A percentile compares a stretch with the other conserved stretches of the same genome.
These are phyloP conservation scores for Candida hungchunana DNA, from an alignment of 805 yeast genomes.

Conservation along the genomic window DNA sequence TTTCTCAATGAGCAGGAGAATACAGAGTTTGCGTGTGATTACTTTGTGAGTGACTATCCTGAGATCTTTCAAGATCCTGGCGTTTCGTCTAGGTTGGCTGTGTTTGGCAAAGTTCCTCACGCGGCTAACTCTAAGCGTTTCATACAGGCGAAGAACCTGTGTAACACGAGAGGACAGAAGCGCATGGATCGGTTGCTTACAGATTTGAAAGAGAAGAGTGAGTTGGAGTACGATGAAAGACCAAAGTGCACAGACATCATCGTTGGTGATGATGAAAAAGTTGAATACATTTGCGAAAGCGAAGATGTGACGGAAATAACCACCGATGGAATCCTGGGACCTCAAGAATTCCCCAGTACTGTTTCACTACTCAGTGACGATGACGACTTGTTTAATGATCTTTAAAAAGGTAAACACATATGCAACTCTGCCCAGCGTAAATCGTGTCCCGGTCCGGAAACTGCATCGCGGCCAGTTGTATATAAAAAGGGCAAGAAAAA, in stretches of 20 bases:
- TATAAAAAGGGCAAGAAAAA: neutral
- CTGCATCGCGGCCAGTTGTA: neutral
- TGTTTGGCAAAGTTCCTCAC: constrained; percentile 13
- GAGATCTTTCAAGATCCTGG: constrained; percentile 12
- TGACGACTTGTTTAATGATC: constrained; percentile 16
- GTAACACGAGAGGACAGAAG: constrained; percentile 7
- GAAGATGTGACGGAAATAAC: neutral
- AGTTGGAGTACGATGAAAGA: constrained; percentile 1
- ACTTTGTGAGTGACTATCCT: neutral
- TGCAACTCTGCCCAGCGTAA: neutral
- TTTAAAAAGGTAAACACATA: no score
- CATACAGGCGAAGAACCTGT: constrained; percentile 3
- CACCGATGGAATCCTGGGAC: constrained; percentile 1
- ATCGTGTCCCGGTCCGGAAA: neutral
- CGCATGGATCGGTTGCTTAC: constrained; percentile 10
- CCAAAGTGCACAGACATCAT: constrained; percentile 7
- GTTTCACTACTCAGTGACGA: constrained; percentile 12
- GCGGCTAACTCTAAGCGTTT: constrained; percentile 2
- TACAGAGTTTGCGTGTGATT: constrained; percentile 9
- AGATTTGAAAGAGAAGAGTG: constrained; percentile 5
- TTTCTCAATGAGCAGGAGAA: constrained; percentile 16
- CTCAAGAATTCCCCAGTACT: constrained; percentile 4
- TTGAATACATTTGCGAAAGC: neutral
- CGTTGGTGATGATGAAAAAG: constrained; percentile 4
- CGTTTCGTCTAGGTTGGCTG: constrained; percentile 10